phyloP scores from a whole-genome alignment of 192 early-diverging fungal species.

The Gryganskiella cystojenkinii region DNA sequence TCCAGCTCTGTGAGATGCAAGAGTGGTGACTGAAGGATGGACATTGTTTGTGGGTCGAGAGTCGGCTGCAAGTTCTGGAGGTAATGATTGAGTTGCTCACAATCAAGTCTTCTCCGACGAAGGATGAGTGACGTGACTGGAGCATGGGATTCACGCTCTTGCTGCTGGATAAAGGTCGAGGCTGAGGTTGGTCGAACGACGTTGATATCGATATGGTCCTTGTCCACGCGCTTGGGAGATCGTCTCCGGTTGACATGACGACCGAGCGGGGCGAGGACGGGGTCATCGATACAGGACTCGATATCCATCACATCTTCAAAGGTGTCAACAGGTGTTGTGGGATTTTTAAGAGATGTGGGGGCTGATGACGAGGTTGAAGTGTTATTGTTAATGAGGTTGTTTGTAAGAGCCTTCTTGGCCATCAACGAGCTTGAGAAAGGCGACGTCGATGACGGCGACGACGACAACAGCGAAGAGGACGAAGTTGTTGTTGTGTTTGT shows the following conservation, averaged over 20 bases:
- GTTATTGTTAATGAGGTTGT: neutral
- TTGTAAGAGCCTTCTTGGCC: conserved; percentile 5
- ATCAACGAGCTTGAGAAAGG: conserved; percentile 18
- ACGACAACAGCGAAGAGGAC: neutral
- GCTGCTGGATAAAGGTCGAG: conserved; percentile 30
- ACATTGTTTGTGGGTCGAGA: conserved; percentile 32
- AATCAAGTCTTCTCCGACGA: conserved; percentile 53
- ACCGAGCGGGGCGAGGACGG: conserved; percentile 62
- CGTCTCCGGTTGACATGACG: conserved; percentile 52
- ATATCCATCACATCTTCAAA: conserved; percentile 55
- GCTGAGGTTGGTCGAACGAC: conserved; percentile 25
- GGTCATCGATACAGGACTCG: conserved; percentile 67
- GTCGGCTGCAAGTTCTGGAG: conserved; percentile 38
- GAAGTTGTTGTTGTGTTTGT: neutral
- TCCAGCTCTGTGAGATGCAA: conserved; percentile 63
- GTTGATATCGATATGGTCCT: conserved; percentile 43
- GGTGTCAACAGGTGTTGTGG: neutral
- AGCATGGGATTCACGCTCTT: conserved; percentile 38
- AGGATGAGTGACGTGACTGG: conserved; percentile 53
- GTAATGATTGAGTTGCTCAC: conserved; percentile 48
- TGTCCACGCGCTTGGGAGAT: conserved; percentile 15
- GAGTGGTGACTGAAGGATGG: conserved; percentile 43
- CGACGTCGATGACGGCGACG: conserved; percentile 4
- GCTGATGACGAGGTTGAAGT: neutral
- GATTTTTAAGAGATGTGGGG: neutral